phyloP scores from a whole-genome alignment of 306 rosid species.

The Dryas drummondii region DNA sequence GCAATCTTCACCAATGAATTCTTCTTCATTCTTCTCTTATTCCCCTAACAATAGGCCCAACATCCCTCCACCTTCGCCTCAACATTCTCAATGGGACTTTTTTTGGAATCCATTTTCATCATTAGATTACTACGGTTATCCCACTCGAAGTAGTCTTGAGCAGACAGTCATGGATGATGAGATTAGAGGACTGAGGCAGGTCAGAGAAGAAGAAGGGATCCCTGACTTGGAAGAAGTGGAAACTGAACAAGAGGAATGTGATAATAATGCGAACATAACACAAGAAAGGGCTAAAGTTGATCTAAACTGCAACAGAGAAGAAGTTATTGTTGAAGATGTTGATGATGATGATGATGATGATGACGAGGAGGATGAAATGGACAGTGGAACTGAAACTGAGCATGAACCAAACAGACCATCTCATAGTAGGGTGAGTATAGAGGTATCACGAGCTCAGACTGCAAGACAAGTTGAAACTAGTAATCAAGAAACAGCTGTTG shows the following conservation, averaged over 20 bases:
- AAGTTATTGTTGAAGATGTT: constrained; percentile 64
- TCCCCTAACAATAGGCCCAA: constrained; percentile 57
- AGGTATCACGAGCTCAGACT: constrained; percentile 54
- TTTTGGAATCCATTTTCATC: constrained; percentile 94
- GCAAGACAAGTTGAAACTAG: constrained; percentile 45
- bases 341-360: constrained; percentile 57
- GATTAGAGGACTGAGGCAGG: constrained; percentile 62
- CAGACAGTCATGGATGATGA: constrained; percentile 59
- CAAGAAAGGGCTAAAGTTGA: constrained; percentile 47
- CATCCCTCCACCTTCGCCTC: constrained; percentile 79
- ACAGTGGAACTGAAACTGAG: constrained; percentile 32
- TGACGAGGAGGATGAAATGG: constrained; percentile 38
- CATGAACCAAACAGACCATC: constrained; percentile 31
- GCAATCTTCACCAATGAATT: constrained; percentile 63
- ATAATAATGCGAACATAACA: constrained; percentile 34
- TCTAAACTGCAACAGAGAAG: constrained; percentile 45
- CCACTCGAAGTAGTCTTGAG: constrained; percentile 47
- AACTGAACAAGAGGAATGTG: constrained; percentile 51
- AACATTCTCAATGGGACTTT: constrained; percentile 81
- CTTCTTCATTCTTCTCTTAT: constrained; percentile 51
- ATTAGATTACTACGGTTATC: constrained; percentile 72
- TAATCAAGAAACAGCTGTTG: constrained; percentile 44
- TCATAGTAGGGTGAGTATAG: constrained; percentile 35
- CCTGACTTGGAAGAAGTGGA: constrained; percentile 84
- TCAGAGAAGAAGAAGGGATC: constrained; percentile 84